Conservation (phyloP, 2,329 filamentous ascomycete species). For the Alternaria rosae region DNA sequence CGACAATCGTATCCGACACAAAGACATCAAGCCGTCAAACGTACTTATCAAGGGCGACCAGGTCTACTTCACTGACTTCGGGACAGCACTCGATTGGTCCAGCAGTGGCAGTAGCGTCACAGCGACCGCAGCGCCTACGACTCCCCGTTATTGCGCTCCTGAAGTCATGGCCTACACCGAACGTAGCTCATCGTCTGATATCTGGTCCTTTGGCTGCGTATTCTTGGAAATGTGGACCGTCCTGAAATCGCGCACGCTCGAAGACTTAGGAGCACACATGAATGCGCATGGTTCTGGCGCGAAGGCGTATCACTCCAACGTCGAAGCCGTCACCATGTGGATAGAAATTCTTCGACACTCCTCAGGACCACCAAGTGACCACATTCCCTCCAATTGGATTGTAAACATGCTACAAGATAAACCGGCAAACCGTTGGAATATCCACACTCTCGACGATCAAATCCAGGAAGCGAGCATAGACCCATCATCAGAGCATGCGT, state of each 20-base stretch:
- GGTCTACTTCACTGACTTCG: conserved; percentile 33
- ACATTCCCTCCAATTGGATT: background rate
- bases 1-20: conserved; percentile 21
- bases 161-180: conserved; percentile 20
- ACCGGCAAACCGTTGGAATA: background rate
- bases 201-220: conserved; percentile 33
- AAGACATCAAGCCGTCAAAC: conserved; percentile 29
- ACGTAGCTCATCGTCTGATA: conserved; percentile 28
- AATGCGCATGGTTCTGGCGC: background rate
- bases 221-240: conserved; percentile 29
- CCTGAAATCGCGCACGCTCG: conserved; percentile 1
- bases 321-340: background rate
- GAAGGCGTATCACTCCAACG: background rate
- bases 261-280: background rate
- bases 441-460: background rate
- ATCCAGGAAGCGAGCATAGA: background rate
- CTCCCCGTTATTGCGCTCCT: conserved; percentile 28
- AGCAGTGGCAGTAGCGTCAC: conserved; percentile 23
- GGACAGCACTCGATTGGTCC: conserved; percentile 21
- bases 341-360: background rate
- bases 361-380: background rate
- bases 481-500: background rate
- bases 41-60: conserved; percentile 18
- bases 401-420: background rate
- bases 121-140: conserved; percentile 12